Conservation (phyloP, 2,329 filamentous ascomycete genomes). For the Lecanicillium sp. region DNA sequence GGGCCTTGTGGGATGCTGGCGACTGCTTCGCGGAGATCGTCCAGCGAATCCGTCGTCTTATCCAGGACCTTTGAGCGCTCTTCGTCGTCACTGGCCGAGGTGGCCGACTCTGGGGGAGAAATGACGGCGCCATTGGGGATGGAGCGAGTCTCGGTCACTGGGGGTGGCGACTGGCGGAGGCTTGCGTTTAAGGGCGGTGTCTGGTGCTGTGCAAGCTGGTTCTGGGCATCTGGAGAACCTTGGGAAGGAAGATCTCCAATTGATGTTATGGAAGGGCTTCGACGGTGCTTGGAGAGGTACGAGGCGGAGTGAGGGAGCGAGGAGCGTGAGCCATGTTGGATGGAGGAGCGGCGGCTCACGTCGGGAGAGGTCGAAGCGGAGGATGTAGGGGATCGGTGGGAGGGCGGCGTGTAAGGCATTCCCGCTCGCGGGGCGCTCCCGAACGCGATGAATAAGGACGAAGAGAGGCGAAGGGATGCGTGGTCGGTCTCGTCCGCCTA, state of each 20-base stretch:
- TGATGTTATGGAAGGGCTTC: constrained; percentile 41
- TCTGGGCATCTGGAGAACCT: constrained; percentile 12
- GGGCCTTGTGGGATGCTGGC: constrained; percentile 57
- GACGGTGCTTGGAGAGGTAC: constrained; percentile 56
- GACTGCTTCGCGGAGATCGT: constrained; percentile 74
- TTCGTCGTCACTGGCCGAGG: constrained; percentile 80
- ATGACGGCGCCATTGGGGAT: constrained; percentile 82
- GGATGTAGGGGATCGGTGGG: constrained; percentile 54
- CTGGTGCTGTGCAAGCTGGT: constrained; percentile 24
- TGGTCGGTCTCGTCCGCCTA: neutral
- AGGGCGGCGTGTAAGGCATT: constrained; percentile 87
- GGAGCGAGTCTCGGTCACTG: constrained; percentile 59
- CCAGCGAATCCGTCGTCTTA: constrained; percentile 43
- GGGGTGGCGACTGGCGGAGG: constrained; percentile 77
- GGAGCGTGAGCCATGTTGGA: constrained; percentile 42
- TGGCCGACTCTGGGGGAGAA: constrained; percentile 80
- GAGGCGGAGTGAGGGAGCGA: constrained; percentile 56
- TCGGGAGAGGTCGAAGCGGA: constrained; percentile 50
- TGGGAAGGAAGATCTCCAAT: constrained; percentile 8
- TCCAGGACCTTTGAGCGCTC: constrained; percentile 40
- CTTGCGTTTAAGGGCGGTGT: constrained; percentile 40
- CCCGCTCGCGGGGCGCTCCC: constrained; percentile 23
- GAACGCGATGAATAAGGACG: neutral
- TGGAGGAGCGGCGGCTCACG: constrained; percentile 50
- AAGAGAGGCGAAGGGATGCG: neutral